A percentile compares a stretch with the other conserved stretches of the same genome.
phyloP scores from a whole-genome alignment of 352 stramenopile species.

The Phytophthora pluvialis region DNA sequence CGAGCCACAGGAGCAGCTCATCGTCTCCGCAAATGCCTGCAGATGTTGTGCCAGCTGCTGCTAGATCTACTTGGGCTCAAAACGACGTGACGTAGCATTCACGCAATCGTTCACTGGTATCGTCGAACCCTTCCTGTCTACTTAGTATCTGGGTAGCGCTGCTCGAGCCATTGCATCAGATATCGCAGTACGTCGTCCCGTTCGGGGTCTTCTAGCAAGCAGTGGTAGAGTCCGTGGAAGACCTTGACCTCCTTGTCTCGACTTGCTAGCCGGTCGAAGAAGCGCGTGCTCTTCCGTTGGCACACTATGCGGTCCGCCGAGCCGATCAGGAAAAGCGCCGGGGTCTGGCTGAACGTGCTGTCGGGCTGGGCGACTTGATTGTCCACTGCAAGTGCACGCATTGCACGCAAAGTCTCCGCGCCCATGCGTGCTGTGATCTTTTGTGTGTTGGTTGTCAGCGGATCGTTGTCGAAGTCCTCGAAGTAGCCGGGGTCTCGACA shows the following conservation, averaged over 20 bases:
- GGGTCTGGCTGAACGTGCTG: neutral
- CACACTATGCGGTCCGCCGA: slow-evolving; percentile 9
- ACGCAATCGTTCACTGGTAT: too few relatives aligned
- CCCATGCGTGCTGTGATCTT: neutral
- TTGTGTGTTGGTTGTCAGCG: neutral
- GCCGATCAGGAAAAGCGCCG: neutral
- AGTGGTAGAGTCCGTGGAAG: slow-evolving; percentile 11
- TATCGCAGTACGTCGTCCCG: slow-evolving; percentile 9
- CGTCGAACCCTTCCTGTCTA: too few relatives aligned
- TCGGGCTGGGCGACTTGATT: neutral
- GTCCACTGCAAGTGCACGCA: neutral
- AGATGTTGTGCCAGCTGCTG: too few relatives aligned
- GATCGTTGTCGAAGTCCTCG: too few relatives aligned
- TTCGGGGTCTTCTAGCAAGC: slow-evolving; percentile 6
- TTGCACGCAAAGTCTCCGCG: neutral
- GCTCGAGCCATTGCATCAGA: slow-evolving; percentile 4
- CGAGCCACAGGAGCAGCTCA: too few relatives aligned
- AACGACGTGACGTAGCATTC: too few relatives aligned
- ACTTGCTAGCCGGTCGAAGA: slow-evolving; percentile 14
- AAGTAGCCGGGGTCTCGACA: too few relatives aligned
- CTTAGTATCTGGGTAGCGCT: neutral
- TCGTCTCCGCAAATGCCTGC: too few relatives aligned
- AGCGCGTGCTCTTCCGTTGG: slow-evolving; percentile 6
- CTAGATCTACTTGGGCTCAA: too few relatives aligned
- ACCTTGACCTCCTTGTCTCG: slow-evolving; percentile 19